phyloP scores from a whole-genome alignment of 2,329 filamentous ascomycete genomes.

The Elsinoe fawcettii region DNA sequence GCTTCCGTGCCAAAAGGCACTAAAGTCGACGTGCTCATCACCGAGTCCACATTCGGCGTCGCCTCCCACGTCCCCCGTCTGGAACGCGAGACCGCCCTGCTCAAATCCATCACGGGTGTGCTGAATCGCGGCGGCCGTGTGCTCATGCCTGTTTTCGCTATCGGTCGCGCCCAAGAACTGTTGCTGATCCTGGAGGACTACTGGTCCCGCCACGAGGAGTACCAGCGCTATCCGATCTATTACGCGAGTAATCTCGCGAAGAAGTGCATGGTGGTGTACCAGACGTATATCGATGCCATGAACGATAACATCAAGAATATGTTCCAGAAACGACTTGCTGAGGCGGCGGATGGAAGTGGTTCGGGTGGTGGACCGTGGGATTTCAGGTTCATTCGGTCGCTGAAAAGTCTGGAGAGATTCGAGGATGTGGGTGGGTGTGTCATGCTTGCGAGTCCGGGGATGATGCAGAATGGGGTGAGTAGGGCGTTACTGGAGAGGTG shows the following conservation, averaged over 20 bases:
- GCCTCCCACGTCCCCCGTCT: constrained; percentile 84
- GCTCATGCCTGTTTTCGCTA: constrained; percentile 88
- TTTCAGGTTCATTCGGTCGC: constrained; percentile 84
- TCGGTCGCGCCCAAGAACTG: constrained; percentile 88
- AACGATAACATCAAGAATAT: constrained; percentile 97
- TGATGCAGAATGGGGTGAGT: constrained; percentile 95
- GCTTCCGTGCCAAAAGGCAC: constrained; percentile 81
- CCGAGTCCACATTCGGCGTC: constrained; percentile 94
- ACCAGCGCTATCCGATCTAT: constrained; percentile 88
- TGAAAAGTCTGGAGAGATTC: constrained; percentile 90
- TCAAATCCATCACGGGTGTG: constrained; percentile 90
- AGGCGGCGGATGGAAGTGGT: constrained; percentile 58
- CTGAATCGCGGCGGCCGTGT: constrained; percentile 87
- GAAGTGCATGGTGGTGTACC: constrained; percentile 98
- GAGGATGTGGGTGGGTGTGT: constrained; percentile 93
- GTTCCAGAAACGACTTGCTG: constrained; percentile 87
- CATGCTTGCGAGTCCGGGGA: constrained; percentile 95
- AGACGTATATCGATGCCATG: constrained; percentile 97
- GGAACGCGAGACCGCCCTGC: constrained; percentile 84
- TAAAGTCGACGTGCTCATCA: constrained; percentile 93
- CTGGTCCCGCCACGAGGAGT: constrained; percentile 83
- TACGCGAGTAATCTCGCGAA: constrained; percentile 92
- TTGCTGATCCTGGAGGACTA: constrained; percentile 94
- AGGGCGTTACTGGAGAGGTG: constrained; percentile 87
- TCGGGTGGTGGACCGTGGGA: constrained; percentile 87